Evolutionary conservation across 805 yeast genomes (phyloP).

Genomic region (Yarrowia osloensis): DNA sequence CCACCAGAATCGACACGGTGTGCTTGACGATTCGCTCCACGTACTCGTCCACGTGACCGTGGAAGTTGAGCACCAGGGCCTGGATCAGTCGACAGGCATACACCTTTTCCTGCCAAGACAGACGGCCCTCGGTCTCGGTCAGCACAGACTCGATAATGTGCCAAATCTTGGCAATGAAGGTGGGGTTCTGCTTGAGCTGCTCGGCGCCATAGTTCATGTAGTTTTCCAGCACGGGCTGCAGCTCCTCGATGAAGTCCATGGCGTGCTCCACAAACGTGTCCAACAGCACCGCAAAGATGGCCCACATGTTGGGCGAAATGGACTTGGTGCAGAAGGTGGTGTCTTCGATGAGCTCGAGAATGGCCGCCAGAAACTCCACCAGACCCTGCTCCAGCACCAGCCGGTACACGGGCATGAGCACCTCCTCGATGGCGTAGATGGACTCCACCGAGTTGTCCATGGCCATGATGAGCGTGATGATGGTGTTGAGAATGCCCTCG

Average conservation of each 20-base stretch:
- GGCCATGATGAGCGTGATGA: slow-evolving; percentile 76
- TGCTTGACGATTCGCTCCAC: slow-evolving; percentile 51
- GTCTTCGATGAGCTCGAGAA: slow-evolving; percentile 72
- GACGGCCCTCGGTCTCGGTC: slow-evolving; percentile 47
- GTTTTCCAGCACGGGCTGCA: slow-evolving; percentile 71
- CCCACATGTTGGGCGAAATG: slow-evolving; percentile 76
- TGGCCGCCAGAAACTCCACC: slow-evolving; percentile 74
- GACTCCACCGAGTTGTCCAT: slow-evolving; percentile 77
- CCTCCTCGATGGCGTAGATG: slow-evolving; percentile 63
- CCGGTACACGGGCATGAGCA: slow-evolving; percentile 67
- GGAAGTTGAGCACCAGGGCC: slow-evolving; percentile 61
- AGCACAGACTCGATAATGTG: slow-evolving; percentile 49
- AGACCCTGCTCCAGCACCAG: slow-evolving; percentile 65
- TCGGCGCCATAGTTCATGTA: slow-evolving; percentile 63
- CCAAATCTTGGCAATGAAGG: slow-evolving; percentile 52
- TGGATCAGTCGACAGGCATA: slow-evolving; percentile 65
- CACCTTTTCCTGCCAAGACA: slow-evolving; percentile 59
- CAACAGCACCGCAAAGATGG: slow-evolving; percentile 56
- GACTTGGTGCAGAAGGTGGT: slow-evolving; percentile 61
- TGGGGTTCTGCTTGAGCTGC: slow-evolving; percentile 51
- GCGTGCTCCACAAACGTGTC: slow-evolving; percentile 47
- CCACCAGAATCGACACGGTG: slow-evolving; percentile 47
- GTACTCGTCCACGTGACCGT: slow-evolving; percentile 50
- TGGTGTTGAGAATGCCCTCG: slow-evolving; percentile 74
- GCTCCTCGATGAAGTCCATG: slow-evolving; percentile 71